Evolutionary conservation across 768 basidiomycete species (phyloP), one percentile per base, ranked within the genome.

Genomic region (Mycena polygramma): DNA sequence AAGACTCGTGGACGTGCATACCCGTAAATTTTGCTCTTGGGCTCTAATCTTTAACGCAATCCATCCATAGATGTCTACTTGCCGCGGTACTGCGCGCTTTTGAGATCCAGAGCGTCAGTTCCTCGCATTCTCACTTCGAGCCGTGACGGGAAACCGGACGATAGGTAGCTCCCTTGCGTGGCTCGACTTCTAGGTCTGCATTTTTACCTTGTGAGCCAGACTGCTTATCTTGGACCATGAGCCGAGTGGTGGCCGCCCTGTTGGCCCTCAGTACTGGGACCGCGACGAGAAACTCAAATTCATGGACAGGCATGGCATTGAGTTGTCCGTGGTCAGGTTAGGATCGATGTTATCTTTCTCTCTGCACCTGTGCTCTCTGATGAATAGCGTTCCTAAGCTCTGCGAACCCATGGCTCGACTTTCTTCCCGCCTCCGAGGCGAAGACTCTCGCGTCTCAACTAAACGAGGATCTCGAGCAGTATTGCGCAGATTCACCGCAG

Each of bases 391-490:
- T 35, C 46, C 39, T 59, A 53, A 94, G 94, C 77, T 88, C 93
- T 30, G 95, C 95, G 35, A 96, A 97, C 76, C 95, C 95, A 11
- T 97, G 95, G 95, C 88, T 96, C 43, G 95, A 97, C 79, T 96
- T 96, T 76, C 86, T 97, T 26, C 79, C 91, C 7, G 87, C 92
- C 13, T 76, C 87, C 30, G 87, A 91, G 51, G 95, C 95, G 11
- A 84, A 87, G 57, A 76, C 78, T 15, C 85, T 96, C 20, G 94
- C 94, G 0, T 79, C 77, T n/a, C 86, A 91, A 58, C 83, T 96
- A 52, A 97, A 96, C 77, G 77, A 83, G 41, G 93, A 95, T 75
- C 85, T 96, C 11, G 94, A 97, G 76, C 75, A 86, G 35, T 96
- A 93, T 76, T 97, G 95, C 76, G 85, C 92, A 4, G 87, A 90